phyloP scores from a whole-genome alignment of 352 stramenopile species.

The Globisporangium ultimum region DNA sequence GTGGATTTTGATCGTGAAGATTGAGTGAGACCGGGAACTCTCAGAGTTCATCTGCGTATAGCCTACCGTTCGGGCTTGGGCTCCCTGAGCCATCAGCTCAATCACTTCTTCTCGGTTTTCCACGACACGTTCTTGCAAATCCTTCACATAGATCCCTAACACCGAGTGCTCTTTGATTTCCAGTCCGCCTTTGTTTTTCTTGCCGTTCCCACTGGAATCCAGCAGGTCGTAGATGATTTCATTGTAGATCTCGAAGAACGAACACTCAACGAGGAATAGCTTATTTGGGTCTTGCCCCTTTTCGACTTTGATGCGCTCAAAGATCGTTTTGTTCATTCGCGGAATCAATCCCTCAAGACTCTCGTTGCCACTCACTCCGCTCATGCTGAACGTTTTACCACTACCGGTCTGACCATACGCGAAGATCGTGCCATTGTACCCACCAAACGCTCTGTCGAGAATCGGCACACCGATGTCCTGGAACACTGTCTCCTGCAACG shows the following conservation, averaged over 20 bases:
- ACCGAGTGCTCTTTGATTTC: constrained; percentile 94
- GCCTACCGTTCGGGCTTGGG: constrained; percentile 63
- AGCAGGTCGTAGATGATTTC: constrained; percentile 95
- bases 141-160: constrained; percentile 93
- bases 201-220: constrained; percentile 78
- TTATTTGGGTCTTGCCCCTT: constrained; percentile 68
- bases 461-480: constrained; percentile 75
- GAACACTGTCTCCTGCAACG: constrained; percentile 69
- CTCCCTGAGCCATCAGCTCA: constrained; percentile 73
- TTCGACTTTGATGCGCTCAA: constrained; percentile 73
- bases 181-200: constrained; percentile 86
- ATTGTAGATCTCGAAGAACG: constrained; percentile 97
- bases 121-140: constrained; percentile 88
- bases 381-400: constrained; percentile 90
- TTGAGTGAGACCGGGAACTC: constrained; percentile 92
- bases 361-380: constrained; percentile 57
- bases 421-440: constrained; percentile 91
- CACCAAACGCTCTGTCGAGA: constrained; percentile 77
- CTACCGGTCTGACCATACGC: constrained; percentile 86
- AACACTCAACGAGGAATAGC: constrained; percentile 89
- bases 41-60: constrained; percentile 94
- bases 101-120: constrained; percentile 82
- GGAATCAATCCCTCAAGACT: constrained; percentile 87
- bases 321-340: constrained; percentile 89
- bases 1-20: constrained; percentile 95